Base-by-base conservation (phyloP, 1,139 yeast genomes). In the Nadsonia starkeyi-henricii region DNA sequence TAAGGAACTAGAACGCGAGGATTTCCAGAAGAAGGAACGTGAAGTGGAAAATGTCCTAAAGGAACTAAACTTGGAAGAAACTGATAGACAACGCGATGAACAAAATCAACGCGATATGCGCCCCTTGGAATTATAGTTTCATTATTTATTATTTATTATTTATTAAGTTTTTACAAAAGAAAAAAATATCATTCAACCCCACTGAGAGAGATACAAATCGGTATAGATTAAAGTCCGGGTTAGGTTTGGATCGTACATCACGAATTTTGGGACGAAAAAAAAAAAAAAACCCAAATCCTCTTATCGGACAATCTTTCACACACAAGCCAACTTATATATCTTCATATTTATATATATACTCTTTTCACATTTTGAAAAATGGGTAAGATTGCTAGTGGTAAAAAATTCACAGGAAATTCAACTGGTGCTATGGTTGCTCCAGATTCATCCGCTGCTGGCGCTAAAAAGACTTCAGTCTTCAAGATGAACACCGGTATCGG, bases 401-500 rank as follows among this genome's bases (percentile, higher is more conserved):
- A 51, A 36, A 54, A 52, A 45, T 46, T 45, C 20, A 44, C 45
- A n/a, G 49, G 46, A 19, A 44, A 33, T 33, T 33, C 39, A 33
- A 33, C 48, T 20, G 47, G 39, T 39, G 54, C 45, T 21, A 49
- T 50, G n/a, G 44, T 33, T n/a, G 51, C 51, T 28, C 47, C 50
- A 18, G 55, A 55, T 18, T 51, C 54, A n/a, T 20, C 47, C 19
- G 12, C 43, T 13, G 46, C 48, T 18, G 44, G 43, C 26, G 26
- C 53, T 23, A 54, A 53, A 42, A 62, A 60, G 54, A 63, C 64
- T 4, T 80, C 93, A 1, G 96, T 88, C 44, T 89, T 89, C 75
- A 89, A 88, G 62, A 89, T 91, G 78, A 93, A 91, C 67, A 91
- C 97, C 36, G 93, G 85, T 61, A 74, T 91, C 52, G 99, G 99